Evolutionary conservation across 495 filamentous ascomycete genomes (phyloP).

Genomic region (Neurospora africana): DNA sequence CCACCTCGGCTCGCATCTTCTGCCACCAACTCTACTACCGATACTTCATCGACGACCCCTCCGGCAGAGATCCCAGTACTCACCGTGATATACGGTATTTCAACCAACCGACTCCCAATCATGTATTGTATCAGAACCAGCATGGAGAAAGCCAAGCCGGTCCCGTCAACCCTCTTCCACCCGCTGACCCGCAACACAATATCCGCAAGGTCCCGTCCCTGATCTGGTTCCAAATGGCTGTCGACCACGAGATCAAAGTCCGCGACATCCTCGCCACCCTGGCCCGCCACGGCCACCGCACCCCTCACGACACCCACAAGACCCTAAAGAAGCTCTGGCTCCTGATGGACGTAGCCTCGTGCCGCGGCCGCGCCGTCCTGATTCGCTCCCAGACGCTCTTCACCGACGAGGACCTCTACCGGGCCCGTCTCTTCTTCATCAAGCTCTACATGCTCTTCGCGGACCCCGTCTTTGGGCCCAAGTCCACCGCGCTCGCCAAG

Average conservation of each 20-base stretch:
- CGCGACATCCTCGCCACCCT: conserved; percentile 47
- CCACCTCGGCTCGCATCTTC: conserved; percentile 39
- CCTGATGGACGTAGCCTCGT: conserved; percentile 49
- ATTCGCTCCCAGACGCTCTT: conserved; percentile 39
- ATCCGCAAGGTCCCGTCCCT: conserved; percentile 19
- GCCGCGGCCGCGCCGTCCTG: conserved; percentile 34
- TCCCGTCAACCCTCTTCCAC: neutral
- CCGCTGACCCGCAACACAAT: neutral
- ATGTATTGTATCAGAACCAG: neutral
- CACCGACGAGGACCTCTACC: conserved; percentile 43
- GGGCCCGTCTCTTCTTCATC: conserved; percentile 45
- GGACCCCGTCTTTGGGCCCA: conserved; percentile 34
- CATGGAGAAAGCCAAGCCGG: neutral
- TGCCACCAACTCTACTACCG: conserved; percentile 37
- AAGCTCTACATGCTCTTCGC: conserved; percentile 53
- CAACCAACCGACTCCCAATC: conserved; percentile 1
- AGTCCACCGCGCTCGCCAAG: conserved; percentile 31
- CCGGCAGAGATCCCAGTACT: conserved; percentile 12
- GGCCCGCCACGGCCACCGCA: conserved; percentile 36
- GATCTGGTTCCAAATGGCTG: conserved; percentile 20
- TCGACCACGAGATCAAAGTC: conserved; percentile 18
- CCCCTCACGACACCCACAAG: conserved; percentile 32
- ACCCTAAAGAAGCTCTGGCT: conserved; percentile 56
- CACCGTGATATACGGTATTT: conserved; percentile 10
- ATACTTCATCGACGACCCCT: conserved; percentile 42